Base-by-base conservation (phyloP, 495 filamentous ascomycete genomes). In the Rostrohypoxylon terebratum region DNA sequence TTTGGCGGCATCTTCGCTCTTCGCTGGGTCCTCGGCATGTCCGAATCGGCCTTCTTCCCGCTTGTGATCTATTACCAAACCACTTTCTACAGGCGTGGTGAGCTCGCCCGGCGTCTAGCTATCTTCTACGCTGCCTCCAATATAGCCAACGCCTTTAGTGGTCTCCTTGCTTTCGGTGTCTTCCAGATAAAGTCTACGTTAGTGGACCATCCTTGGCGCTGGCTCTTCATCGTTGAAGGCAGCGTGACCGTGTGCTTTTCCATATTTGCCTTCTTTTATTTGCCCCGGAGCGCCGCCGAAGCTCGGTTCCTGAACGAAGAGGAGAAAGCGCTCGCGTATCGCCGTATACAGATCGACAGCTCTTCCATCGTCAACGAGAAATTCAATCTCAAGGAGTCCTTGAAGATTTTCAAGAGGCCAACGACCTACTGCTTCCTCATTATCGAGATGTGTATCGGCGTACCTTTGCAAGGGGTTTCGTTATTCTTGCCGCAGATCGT, bases 401-500 rank as follows among this genome's bases (percentile, higher is more conserved):
- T 93, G 20, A 79, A 79, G 3, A 86, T 93, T 66, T 90, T 94
- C 77, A 87, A 84, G 66, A 81, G 90, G 42, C 88, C 88, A 0
- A 86, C 85, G 13, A 86, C 86, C 3, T 93, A 88, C 77, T 83
- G 80, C 13, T 90, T 92, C 74, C 77, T 94, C 3, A 82, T 82
- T 4, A 91, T 93, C 63, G 89, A 93, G 75, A 86, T 93, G 47
- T 93, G 91, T 71, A 86, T 94, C 10, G 92, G 92, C 44, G 91
- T 94, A 0, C 92, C 92, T 0, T 81, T 94, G 16, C 91, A 93
- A 71, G 87, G 84, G 3, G 91, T 93, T 16, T 78, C 83, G 0
- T 84, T 93, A 9, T 95, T 94, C 78, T 77, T 94, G 66, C 92
- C 92, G 0, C 90, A 92, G 66, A 94, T 94, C 51, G 86, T 94